Evolutionary conservation across 306 rosid genomes (phyloP), one percentile per base, ranked within the genome.

Genomic region (Spatholobus suberectus): DNA sequence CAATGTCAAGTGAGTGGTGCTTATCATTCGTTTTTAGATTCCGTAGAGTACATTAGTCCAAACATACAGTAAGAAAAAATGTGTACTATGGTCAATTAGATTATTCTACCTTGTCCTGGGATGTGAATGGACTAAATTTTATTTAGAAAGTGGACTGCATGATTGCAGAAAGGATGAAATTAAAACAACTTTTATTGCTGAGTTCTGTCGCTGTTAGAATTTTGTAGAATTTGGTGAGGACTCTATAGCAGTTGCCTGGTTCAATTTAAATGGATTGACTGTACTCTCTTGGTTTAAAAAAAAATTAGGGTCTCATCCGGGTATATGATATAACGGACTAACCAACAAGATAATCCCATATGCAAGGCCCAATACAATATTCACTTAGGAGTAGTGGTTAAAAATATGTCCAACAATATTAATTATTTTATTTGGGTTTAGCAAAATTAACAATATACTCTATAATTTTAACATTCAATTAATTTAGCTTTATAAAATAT

Each of bases 1-100:
- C 82, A 77, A 12, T 77, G 62, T 44, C 59, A 55, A 58, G 37
- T n/a, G 32, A 75, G 68, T 46, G 61, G 61, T 55, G 2, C 1
- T 27, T 8, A 2, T 40, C 35, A n/a, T 27, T 76, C 7, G 69
- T 37, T 63, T 54, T 23, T 37, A 37, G 44, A 52, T 68, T 78
- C 63, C 55, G 35, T 14, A 26, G 17, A 11, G n/a, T n/a, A 66
- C 7, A 12, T 41, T 26, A 41, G 61, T 26, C 35, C 37, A 40
- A 38, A 10, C 6, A 5, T 79, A 35, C 51, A n/a, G 1, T 47
- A n/a, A n/a, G n/a, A n/a, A n/a, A n/a, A 37, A 41, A 23, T 66
- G 26, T 51, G 57, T 5, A 10, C 29, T 8, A 41, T 68, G 20
- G 26, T 67, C 67, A 65, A 62, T 29, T 46, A 77, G 46, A 43